Evolutionary conservation across 768 basidiomycete species (phyloP).

Genomic region (Amanita pallidorosea): DNA sequence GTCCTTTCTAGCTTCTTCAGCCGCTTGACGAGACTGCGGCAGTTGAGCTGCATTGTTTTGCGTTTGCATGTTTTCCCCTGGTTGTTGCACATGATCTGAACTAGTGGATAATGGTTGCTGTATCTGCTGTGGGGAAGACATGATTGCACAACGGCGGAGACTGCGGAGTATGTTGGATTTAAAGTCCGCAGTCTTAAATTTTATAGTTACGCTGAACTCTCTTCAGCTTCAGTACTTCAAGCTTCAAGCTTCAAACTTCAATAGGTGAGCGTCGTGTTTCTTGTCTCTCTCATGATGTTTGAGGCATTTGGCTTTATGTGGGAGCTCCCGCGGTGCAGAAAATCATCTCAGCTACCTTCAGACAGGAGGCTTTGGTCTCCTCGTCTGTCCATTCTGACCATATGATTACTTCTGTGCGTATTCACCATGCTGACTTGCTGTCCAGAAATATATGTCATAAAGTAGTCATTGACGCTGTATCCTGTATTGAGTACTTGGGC

Average conservation of each 20-base stretch:
- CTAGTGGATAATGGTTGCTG: slow-evolving; percentile 17
- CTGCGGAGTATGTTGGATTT: slow-evolving; percentile 19
- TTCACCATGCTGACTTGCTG: not conserved
- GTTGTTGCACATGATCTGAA: slow-evolving; percentile 14
- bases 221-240: not conserved
- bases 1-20: slow-evolving; percentile 81
- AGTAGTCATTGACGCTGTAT: not conserved
- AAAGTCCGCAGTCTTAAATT: slow-evolving; percentile 6
- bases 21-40: slow-evolving; percentile 48
- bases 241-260: not conserved
- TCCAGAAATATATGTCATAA: not conserved
- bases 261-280: slow-evolving; percentile 4
- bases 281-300: slow-evolving; percentile 53
- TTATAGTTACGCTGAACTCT: too few relatives aligned
- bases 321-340: slow-evolving; percentile 70
- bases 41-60: slow-evolving; percentile 17
- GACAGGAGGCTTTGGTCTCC: slow-evolving; percentile 36
- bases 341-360: slow-evolving; percentile 88
- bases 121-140: slow-evolving; percentile 22
- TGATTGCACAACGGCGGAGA: slow-evolving; percentile 12
- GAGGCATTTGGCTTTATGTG: slow-evolving; percentile 92
- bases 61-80: slow-evolving; percentile 18
- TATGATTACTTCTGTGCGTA: slow-evolving; percentile 6
- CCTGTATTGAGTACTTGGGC: not conserved
- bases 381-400: slow-evolving; percentile 32